These are phyloP conservation scores for Rhodomyrtus tomentosa DNA, from an alignment of 345 rosid species.

Conservation along the genomic window DNA sequence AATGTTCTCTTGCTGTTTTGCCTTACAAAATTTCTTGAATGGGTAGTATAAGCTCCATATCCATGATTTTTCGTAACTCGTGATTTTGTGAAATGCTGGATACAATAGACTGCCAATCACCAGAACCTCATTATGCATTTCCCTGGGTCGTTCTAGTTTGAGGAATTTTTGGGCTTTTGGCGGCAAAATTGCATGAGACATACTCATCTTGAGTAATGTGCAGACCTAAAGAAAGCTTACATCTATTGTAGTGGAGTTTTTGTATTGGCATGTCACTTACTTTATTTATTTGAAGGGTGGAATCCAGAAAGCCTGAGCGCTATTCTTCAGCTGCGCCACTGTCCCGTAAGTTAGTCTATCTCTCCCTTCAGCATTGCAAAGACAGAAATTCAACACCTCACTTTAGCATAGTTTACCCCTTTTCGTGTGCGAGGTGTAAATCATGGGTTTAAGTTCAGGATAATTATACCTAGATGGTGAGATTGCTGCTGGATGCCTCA, in stretches of 20 bases:
- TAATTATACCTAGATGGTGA: background rate
- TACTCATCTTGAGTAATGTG: background rate
- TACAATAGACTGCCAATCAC: background rate
- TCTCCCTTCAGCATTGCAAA: background rate
- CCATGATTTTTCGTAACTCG: background rate
- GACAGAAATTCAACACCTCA: background rate
- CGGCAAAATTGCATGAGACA: background rate
- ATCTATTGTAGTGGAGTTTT: no score
- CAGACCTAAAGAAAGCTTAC: background rate
- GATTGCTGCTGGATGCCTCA: background rate
- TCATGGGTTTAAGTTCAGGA: background rate
- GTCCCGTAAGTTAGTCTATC: constrained; percentile 48
- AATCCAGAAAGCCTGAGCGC: constrained; percentile 94
- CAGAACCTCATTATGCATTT: background rate
- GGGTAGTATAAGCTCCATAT: background rate
- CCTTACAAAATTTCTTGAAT: background rate
- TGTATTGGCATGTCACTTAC: background rate
- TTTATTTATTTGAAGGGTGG: constrained; percentile 52
- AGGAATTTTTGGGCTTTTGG: background rate
- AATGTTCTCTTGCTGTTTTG: background rate
- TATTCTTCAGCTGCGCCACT: constrained; percentile 95
- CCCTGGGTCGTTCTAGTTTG: background rate
- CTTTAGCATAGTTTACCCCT: background rate
- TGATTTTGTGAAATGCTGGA: background rate
- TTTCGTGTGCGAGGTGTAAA: background rate